Percentiles rank a stretch among this genome's conserved stretches.
Evolutionary conservation across 2,329 filamentous ascomycete species (phyloP).

Genomic region (Paecilomyces sp.): DNA sequence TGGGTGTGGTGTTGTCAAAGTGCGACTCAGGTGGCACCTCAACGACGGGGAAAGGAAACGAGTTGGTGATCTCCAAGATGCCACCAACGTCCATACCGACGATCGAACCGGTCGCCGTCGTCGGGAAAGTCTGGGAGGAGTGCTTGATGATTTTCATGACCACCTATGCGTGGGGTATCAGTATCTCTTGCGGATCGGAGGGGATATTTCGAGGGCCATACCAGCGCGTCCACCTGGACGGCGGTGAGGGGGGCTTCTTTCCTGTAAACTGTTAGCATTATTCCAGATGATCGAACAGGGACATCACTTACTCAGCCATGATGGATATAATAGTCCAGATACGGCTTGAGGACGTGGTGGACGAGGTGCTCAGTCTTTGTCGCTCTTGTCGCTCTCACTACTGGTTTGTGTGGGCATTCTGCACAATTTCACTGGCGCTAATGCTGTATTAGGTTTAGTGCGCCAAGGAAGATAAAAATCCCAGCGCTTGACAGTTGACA

Average conservation of each 20-base stretch:
- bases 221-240: slow-evolving; percentile 91
- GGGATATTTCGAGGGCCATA: slow-evolving; percentile 44
- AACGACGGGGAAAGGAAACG: slow-evolving; percentile 83
- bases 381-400: slow-evolving; percentile 5
- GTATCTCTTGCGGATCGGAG: slow-evolving; percentile 20
- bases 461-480: slow-evolving; percentile 14
- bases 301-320: slow-evolving; percentile 24
- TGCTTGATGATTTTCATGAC: slow-evolving; percentile 99
- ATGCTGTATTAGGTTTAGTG: slow-evolving; percentile 15
- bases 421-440: slow-evolving; percentile 22
- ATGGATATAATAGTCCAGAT: slow-evolving; percentile 16
- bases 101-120: slow-evolving; percentile 78
- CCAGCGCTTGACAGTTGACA: background rate
- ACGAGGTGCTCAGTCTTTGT: slow-evolving; percentile 7
- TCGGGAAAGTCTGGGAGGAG: slow-evolving; percentile 80
- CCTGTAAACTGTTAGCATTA: slow-evolving; percentile 25
- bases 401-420: slow-evolving; percentile 25
- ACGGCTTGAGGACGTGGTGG: slow-evolving; percentile 10
- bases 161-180: slow-evolving; percentile 49
- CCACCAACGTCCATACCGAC: slow-evolving; percentile 86
- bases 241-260: slow-evolving; percentile 71
- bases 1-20: slow-evolving; percentile 61
- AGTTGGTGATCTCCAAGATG: slow-evolving; percentile 84
- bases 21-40: slow-evolving; percentile 66
- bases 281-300: background rate